These are phyloP conservation scores for Fusarium protoensiforme DNA, from an alignment of 2,329 filamentous ascomycete genomes.

Conservation along the genomic window DNA sequence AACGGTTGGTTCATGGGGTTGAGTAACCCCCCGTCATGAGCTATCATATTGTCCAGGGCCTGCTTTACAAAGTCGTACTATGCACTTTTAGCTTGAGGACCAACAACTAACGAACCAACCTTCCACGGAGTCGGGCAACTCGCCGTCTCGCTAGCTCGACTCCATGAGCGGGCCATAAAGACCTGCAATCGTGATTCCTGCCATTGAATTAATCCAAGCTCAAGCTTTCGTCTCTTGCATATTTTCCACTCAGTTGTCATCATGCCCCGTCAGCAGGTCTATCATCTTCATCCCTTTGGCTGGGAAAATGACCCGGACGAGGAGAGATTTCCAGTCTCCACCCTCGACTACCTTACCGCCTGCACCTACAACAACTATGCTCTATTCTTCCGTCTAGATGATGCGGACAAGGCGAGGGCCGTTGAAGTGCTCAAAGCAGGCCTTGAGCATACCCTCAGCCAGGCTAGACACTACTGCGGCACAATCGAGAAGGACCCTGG, in stretches of 20 bases:
- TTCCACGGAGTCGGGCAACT: not conserved
- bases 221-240: not conserved
- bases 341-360: conserved; percentile 49
- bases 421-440: conserved; percentile 46
- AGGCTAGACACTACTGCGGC: conserved; percentile 51
- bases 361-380: conserved; percentile 53
- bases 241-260: not conserved
- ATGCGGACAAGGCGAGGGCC: conserved; percentile 43
- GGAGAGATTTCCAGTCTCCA: conserved; percentile 51
- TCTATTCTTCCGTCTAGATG: conserved; percentile 51
- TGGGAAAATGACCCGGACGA: conserved; percentile 53
- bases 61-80: not conserved
- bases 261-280: conserved; percentile 45
- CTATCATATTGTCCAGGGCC: not conserved
- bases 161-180: not conserved
- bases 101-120: not conserved
- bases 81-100: not conserved
- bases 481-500: conserved; percentile 52
- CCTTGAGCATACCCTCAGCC: conserved; percentile 50
- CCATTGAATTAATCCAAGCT: not conserved
- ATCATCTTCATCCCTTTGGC: conserved; percentile 46
- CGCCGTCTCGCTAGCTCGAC: not conserved
- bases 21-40: not conserved
- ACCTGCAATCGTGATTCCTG: not conserved
- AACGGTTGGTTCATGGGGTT: not conserved